Conservation (phyloP, 345 rosid genomes). For the Acer negundo region DNA sequence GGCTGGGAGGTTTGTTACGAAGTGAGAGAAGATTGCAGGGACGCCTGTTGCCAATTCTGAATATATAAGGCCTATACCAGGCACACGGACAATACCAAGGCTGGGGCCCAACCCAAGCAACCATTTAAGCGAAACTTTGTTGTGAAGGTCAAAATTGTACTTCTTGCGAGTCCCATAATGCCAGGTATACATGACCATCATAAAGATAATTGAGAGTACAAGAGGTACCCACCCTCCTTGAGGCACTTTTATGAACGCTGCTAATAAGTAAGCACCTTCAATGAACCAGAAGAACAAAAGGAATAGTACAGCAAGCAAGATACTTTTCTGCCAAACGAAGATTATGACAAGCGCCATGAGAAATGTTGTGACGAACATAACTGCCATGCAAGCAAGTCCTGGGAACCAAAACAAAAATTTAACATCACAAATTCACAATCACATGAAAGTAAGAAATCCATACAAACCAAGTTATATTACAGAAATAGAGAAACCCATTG, state of each 20-base stretch:
- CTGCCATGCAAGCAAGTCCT: constrained; percentile 93
- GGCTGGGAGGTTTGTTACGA: constrained; percentile 92
- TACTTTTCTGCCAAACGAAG: constrained; percentile 70
- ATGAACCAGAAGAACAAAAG: constrained; percentile 67
- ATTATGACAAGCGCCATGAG: constrained; percentile 88
- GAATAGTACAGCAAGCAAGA: constrained; percentile 56
- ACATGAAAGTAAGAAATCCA: neutral
- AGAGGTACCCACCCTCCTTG: constrained; percentile 94
- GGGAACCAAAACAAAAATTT: constrained; percentile 29
- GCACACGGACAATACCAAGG: constrained; percentile 94
- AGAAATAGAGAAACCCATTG: neutral
- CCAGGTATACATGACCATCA: constrained; percentile 87
- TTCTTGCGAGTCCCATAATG: constrained; percentile 90
- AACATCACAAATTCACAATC: constrained; percentile 12
- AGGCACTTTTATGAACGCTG: constrained; percentile 76
- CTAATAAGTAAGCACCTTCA: constrained; percentile 85
- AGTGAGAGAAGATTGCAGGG: constrained; percentile 94
- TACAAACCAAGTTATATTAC: constrained; percentile 8
- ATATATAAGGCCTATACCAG: constrained; percentile 92
- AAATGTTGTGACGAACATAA: constrained; percentile 84
- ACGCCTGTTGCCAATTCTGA: constrained; percentile 93
- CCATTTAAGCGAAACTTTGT: constrained; percentile 95
- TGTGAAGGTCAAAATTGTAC: constrained; percentile 88
- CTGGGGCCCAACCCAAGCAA: constrained; percentile 91
- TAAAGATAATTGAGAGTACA: constrained; percentile 63